phyloP scores from a whole-genome alignment of 1,284 basidiomycete genomes.

The Meripilus lineatus region DNA sequence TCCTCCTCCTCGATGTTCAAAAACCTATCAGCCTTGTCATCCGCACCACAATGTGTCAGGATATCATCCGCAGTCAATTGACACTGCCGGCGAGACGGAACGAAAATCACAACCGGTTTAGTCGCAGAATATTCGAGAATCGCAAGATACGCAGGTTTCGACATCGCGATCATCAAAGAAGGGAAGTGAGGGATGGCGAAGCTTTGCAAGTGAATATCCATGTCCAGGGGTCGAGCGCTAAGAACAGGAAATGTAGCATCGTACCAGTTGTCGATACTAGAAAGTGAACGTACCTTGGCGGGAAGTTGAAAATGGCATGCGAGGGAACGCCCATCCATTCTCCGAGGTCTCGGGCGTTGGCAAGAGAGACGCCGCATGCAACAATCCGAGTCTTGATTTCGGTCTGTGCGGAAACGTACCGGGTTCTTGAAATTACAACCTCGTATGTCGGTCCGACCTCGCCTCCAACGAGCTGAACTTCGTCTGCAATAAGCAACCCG shows the following conservation, averaged over 20 bases:
- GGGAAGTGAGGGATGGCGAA: conserved; percentile 98
- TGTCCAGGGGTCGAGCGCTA: conserved; percentile 89
- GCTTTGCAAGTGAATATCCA: conserved; percentile 96
- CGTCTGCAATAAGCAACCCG: conserved; percentile 91
- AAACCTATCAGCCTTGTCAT: conserved; percentile 84
- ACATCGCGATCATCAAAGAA: conserved; percentile 98
- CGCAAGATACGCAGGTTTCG: conserved; percentile 94
- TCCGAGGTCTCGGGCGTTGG: conserved; percentile 94
- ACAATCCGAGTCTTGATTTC: conserved; percentile 89
- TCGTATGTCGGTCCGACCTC: conserved; percentile 96
- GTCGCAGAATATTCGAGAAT: conserved; percentile 85
- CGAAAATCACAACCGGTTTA: conserved; percentile 90
- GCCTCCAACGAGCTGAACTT: conserved; percentile 90
- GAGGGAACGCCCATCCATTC: conserved; percentile 97
- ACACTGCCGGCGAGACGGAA: conserved; percentile 92
- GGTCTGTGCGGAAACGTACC: conserved; percentile 95
- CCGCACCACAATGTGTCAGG: conserved; percentile 84
- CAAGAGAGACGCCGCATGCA: conserved; percentile 89
- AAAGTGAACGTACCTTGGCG: conserved; percentile 60
- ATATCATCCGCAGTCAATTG: conserved; percentile 91
- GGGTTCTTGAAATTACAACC: conserved; percentile 89
- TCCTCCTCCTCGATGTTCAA: conserved; percentile 85
- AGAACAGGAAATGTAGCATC: conserved; percentile 9
- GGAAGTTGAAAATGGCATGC: conserved; percentile 97
- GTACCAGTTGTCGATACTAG: not conserved